phyloP scores from a whole-genome alignment of 306 rosid species.

The Adenanthera pavonina region DNA sequence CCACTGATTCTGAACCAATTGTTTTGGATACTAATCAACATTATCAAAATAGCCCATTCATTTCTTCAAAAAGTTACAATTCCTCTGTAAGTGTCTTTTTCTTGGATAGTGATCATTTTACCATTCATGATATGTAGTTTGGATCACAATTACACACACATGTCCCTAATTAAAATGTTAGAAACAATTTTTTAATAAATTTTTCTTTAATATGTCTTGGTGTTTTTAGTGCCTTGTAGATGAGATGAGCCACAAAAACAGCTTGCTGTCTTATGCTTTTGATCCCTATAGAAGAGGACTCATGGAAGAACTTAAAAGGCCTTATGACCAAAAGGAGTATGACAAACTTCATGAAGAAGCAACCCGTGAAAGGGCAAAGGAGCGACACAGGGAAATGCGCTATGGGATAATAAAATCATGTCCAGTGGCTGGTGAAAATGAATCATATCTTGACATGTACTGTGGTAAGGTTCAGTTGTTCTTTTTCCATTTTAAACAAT shows the following conservation, averaged over 20 bases:
- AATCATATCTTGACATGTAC: slow-evolving; percentile 60
- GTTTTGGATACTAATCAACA: slow-evolving; percentile 44
- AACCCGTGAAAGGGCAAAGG: slow-evolving; percentile 18
- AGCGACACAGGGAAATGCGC: slow-evolving; percentile 47
- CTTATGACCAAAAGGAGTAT: slow-evolving; percentile 55
- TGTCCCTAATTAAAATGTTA: slow-evolving; percentile 11
- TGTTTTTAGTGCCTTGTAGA: slow-evolving; percentile 42
- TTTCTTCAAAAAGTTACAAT: slow-evolving; percentile 32
- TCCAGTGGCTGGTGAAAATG: slow-evolving; percentile 16
- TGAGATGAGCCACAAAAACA: slow-evolving; percentile 42
- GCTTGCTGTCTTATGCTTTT: background rate
- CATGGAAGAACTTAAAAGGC: slow-evolving; percentile 59
- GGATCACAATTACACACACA: slow-evolving; percentile 3
- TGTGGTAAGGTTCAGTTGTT: slow-evolving; percentile 57
- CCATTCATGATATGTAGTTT: slow-evolving; percentile 6
- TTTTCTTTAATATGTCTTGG: slow-evolving; percentile 17
- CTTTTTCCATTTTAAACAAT: slow-evolving; percentile 7
- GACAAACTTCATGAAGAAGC: slow-evolving; percentile 25
- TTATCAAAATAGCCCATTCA: slow-evolving; percentile 40
- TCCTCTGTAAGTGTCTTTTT: slow-evolving; percentile 50
- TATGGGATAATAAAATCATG: slow-evolving; percentile 38
- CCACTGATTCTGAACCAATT: slow-evolving; percentile 51
- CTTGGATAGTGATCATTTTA: background rate
- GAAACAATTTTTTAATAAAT: slow-evolving; percentile 6
- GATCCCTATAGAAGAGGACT: slow-evolving; percentile 57